A percentile compares a stretch with the other conserved stretches of the same genome.
phyloP scores from a whole-genome alignment of 176 grass and related monocot species.

The Phragmites australis region DNA sequence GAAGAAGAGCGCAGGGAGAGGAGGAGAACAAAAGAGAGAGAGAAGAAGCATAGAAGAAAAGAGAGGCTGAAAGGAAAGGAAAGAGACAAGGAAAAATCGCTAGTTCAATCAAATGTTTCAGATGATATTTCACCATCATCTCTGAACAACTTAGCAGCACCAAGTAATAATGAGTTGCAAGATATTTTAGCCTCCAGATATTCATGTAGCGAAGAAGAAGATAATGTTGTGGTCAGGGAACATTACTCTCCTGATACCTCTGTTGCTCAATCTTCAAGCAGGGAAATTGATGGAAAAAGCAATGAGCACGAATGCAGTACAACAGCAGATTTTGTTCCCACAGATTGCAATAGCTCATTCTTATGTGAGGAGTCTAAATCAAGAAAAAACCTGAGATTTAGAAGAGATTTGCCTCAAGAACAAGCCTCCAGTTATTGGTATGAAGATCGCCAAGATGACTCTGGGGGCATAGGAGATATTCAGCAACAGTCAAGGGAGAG shows the following conservation, averaged over 20 bases:
- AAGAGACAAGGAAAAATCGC: slow-evolving; percentile 50
- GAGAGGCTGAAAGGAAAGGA: slow-evolving; percentile 78
- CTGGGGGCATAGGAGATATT: slow-evolving; percentile 31
- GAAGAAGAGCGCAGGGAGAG: slow-evolving; percentile 85
- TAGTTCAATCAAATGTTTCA: slow-evolving; percentile 41
- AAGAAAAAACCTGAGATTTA: slow-evolving; percentile 54
- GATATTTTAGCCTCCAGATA: slow-evolving; percentile 33
- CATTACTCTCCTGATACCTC: slow-evolving; percentile 33
- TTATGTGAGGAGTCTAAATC: slow-evolving; percentile 64
- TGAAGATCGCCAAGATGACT: slow-evolving; percentile 34
- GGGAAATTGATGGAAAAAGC: slow-evolving; percentile 16
- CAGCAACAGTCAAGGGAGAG: slow-evolving; percentile 49
- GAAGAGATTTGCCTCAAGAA: slow-evolving; percentile 45
- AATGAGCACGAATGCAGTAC: slow-evolving; percentile 13
- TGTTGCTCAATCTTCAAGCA: slow-evolving; percentile 39
- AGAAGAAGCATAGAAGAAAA: slow-evolving; percentile 91
- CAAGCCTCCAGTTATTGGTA: slow-evolving; percentile 44
- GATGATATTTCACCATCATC: slow-evolving; percentile 5
- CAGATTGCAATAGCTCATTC: slow-evolving; percentile 45
- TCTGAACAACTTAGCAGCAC: not conserved
- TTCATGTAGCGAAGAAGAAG: slow-evolving; percentile 44
- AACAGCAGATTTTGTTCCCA: slow-evolving; percentile 30
- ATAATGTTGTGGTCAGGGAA: slow-evolving; percentile 15
- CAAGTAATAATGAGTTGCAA: slow-evolving; percentile 32
- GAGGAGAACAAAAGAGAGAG: slow-evolving; percentile 70